These are phyloP conservation scores for Fusarium brachygibbosum DNA, from an alignment of 2,329 filamentous ascomycete species.

Conservation along the genomic window DNA sequence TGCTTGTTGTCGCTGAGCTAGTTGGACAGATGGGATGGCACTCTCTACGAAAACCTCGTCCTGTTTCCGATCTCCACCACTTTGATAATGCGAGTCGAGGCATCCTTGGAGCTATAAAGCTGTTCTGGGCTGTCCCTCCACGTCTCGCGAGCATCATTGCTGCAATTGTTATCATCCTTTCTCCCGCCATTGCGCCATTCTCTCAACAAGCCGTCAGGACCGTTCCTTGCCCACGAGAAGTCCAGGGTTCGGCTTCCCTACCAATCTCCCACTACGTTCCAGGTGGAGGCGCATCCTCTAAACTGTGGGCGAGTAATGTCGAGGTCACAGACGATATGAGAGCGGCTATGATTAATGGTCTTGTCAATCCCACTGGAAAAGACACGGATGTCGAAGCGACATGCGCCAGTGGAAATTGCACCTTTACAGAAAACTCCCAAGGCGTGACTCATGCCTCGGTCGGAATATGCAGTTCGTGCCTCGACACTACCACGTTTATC, in stretches of 20 bases:
- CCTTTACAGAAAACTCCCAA: not conserved
- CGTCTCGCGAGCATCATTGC: not conserved
- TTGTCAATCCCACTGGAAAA: conserved; percentile 9
- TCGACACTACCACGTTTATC: conserved; percentile 8
- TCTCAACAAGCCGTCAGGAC: conserved; percentile 13
- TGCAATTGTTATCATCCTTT: conserved; percentile 2
- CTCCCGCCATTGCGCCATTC: conserved; percentile 14
- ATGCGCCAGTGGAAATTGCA: conserved; percentile 16
- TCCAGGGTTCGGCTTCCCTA: not conserved
- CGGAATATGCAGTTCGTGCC: conserved; percentile 14
- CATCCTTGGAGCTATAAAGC: not conserved
- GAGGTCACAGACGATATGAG: not conserved
- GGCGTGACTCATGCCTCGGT: conserved; percentile 11
- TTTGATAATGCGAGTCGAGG: conserved; percentile 16
- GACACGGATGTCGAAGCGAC: not conserved
- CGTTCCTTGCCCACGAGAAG: not conserved
- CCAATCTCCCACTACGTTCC: conserved; percentile 7
- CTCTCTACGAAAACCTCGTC: not conserved
- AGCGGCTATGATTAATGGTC: conserved; percentile 3
- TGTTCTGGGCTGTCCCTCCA: conserved; percentile 13
- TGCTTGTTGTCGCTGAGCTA: conserved; percentile 13
- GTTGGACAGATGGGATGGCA: conserved; percentile 13
- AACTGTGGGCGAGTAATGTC: rapidly evolving
- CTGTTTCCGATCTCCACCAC: conserved; percentile 6
- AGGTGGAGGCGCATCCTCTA: rapidly evolving